Base-by-base conservation (phyloP, 2,329 filamentous ascomycete genomes). In the Paraphoma sp. region DNA sequence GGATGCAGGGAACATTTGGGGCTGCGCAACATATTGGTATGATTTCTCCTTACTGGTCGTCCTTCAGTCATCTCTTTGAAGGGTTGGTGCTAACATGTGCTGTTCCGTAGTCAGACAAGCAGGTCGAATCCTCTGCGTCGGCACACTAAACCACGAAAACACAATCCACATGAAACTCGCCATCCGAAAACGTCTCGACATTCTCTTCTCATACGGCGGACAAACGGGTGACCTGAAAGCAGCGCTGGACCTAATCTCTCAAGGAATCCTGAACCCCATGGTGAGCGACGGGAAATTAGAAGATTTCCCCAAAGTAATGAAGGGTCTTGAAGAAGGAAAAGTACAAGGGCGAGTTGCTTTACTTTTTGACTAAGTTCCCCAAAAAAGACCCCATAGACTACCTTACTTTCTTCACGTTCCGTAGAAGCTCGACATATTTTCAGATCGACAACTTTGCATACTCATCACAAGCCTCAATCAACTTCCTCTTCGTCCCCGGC, bases 91-190 rank as follows among this genome's bases (percentile, higher is more conserved):
- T n/a, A n/a, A n/a, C n/a, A n/a, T n/a, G n/a, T 43, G 12, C 29
- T 62, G 14, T 45, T 44, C 49, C 23, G 12, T 12, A 65, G 65
- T 68, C 4, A 48, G 63, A n/a, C 63, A 63, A 56, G 63, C 59
- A 11, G 65, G 65, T 10, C 54, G 58, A 29, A 54, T 68, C 14
- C 40, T 68, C n/a, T 68, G 61, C 28, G 63, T 68, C 12, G 65
- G 65, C 5, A 68, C 63, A 3, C 44, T 68, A 48, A 68, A 66
- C 28, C 65, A 68, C 42, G 59, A 68, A n/a, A 68, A 63, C n/a
- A 63, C 59, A 2, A 61, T 68, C 6, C 58, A 68, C 23, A 66
- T 68, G 65, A 68, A 66, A 33, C 28, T 68, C 29, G 59, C 48
- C 3, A 68, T 68, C 43, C 52, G 63, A 8, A 66, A 68, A 46